Evolutionary conservation across 2,329 filamentous ascomycete genomes (phyloP).

Genomic region (Cladosporium phlei): DNA sequence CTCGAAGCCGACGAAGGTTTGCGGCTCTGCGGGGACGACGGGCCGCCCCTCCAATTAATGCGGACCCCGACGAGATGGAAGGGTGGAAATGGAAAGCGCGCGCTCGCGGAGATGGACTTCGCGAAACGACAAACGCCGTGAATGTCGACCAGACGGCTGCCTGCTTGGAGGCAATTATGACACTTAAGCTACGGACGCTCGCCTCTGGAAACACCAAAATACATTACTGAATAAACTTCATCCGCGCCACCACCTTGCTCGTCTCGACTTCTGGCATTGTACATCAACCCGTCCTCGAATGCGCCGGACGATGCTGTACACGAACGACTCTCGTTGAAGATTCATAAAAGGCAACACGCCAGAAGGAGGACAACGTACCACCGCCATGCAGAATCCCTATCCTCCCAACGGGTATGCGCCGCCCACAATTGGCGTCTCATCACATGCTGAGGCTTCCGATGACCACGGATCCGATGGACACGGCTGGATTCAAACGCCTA

Average conservation of each 20-base stretch:
- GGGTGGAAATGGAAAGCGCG: background rate
- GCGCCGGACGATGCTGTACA: conserved; percentile 12
- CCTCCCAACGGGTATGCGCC: conserved; percentile 12
- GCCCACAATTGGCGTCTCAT: conserved; percentile 16
- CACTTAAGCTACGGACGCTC: background rate
- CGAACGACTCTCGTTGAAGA: background rate
- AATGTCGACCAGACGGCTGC: conserved; percentile 1
- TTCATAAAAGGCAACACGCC: conserved; percentile 2
- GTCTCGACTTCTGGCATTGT: background rate
- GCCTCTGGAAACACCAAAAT: background rate
- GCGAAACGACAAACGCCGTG: conserved; percentile 8
- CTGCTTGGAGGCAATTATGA: conserved; percentile 3
- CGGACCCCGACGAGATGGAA: conserved; percentile 2
- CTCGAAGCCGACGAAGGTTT: background rate
- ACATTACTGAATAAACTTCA: background rate
- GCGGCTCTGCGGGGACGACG: conserved; percentile 5
- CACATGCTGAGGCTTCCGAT: background rate
- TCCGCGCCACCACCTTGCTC: background rate
- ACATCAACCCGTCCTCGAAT: background rate
- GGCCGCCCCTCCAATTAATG: background rate
- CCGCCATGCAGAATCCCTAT: conserved; percentile 16
- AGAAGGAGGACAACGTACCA: background rate
- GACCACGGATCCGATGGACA: conserved; percentile 1
- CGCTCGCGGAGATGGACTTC: conserved; percentile 7
- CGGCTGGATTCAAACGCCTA: conserved; percentile 33